Base-by-base conservation (phyloP, 768 basidiomycete genomes). In the Pisolithus sp. region DNA sequence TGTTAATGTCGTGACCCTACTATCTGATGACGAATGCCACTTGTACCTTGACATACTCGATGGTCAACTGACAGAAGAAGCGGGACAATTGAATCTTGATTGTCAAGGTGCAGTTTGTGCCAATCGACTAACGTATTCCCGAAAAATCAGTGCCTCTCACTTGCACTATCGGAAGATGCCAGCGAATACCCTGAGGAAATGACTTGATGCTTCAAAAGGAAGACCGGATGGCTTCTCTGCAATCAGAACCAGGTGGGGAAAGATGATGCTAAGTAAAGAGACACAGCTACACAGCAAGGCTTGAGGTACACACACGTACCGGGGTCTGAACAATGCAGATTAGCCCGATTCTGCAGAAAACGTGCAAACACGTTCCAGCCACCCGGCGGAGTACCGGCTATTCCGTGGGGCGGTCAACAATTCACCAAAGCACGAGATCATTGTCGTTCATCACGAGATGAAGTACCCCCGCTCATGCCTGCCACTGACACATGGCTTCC, bases 1-100 rank as follows among this genome's bases (percentile, higher is more conserved):
- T 57, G 67, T 49, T 62, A 65, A 66, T 68, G 62, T 7, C 21
- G 59, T 18, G 28, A 49, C 28, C 54, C 53, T 46, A 23, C 4
- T 43, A 13, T 8, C 9, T n/a, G 20, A 20, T 24, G 41, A 43
- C 41, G 6, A 13, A 10, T 43, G n/a, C 7, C 8, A 26, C 23
- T 44, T 53, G 44, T 26, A 24, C 12, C 42, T 21, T 12, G 6
- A 3, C 9, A 18, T 17, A 49, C 13, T 34, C 48, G 36, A 51
- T 52, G 55, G 62, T 60, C 58, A 64, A 66, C 56, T 59, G 30
- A 57, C 52, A 53, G 50, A 30, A n/a, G 21, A 24, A 45, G 36
- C 37, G 30, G 44, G 45, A 43, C 45, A 21, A 28, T 20, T 54
- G 38, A 28, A 37, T n/a, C 42, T 47, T 41, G 43, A n/a, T 23